Base-by-base conservation (phyloP, 306 rosid species). In the Malus sieversii region DNA sequence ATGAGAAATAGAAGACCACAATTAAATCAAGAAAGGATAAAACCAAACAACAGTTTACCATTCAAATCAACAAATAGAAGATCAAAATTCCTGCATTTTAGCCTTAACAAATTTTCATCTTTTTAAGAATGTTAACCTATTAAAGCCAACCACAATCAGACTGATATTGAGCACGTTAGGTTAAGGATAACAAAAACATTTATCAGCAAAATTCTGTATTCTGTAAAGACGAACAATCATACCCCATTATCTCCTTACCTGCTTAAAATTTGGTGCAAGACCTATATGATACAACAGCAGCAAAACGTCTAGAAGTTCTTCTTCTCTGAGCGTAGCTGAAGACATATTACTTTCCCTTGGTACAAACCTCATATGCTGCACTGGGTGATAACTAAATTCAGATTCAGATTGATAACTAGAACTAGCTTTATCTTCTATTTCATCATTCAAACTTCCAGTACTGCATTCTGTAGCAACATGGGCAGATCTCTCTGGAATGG, bases 211-310 rank as follows among this genome's bases (percentile, higher is more conserved):
- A 19, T 19, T 59, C 6, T 8, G 64, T 32, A 55, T 33, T 30
- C 51, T 22, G 33, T 8, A 46, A 51, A 13, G 18, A 38, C 1
- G n/a, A 51, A 20, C 4, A 15, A 29, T 33, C 25, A 13, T 70
- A 35, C 23, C 68, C 60, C 51, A 60, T 14, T 19, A 72, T 77
- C 61, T 67, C 29, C 81, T 86, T 82, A 95, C 98, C 97, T 88
- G 96, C 91, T 89, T 92, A 86, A 92, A 95, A 82, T 90, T 92
- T 4, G 97, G 88, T 4, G 97, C 91, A 83, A 92, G 93, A 72
- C 98, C 98, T 77, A 88, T 83, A 76, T 95, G 92, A 86, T 90
- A 95, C 79, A 95, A 84, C 88, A 96, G 85, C 78, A 95, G 87
- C 80, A 95, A 72, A 76, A 79, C 77, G 85, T 95, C 98, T 74